phyloP scores from a whole-genome alignment of 1,284 basidiomycete species.

The Cryptococcus hybrid region DNA sequence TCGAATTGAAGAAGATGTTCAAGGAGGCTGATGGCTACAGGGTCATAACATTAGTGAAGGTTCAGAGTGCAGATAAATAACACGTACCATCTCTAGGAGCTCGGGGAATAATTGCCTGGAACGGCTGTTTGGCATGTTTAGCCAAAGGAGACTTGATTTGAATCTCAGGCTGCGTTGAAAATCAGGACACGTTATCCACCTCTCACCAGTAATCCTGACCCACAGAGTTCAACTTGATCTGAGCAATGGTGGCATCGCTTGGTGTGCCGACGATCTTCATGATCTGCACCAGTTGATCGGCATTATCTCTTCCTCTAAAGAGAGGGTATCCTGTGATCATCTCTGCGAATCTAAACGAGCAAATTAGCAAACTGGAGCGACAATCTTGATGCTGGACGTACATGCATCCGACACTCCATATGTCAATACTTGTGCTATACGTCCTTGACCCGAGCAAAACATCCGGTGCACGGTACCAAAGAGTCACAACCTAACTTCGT shows the following conservation, averaged over 20 bases:
- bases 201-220: slow-evolving; percentile 36
- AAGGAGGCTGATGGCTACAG: slow-evolving; percentile 83
- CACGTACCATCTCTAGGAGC: slow-evolving; percentile 78
- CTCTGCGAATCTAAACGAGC: slow-evolving; percentile 44
- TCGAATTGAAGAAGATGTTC: slow-evolving; percentile 97
- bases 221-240: slow-evolving; percentile 89
- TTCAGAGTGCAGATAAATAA: neutral
- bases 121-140: slow-evolving; percentile 85
- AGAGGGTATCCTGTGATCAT: slow-evolving; percentile 93
- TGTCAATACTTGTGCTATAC: slow-evolving; percentile 95
- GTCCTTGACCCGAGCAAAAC: slow-evolving; percentile 93
- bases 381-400: slow-evolving; percentile 25
- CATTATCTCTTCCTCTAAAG: slow-evolving; percentile 96
- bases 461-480: slow-evolving; percentile 98
- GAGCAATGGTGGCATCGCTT: slow-evolving; percentile 80
- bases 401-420: slow-evolving; percentile 89
- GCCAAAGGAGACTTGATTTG: slow-evolving; percentile 60
- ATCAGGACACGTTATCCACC: slow-evolving; percentile 4
- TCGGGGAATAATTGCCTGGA: slow-evolving; percentile 86
- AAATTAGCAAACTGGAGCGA: neutral
- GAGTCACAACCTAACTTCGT: slow-evolving; percentile 77
- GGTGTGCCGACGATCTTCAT: slow-evolving; percentile 98
- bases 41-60: neutral
- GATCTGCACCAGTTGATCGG: slow-evolving; percentile 96
- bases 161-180: slow-evolving; percentile 72